phyloP scores from a whole-genome alignment of 2,329 filamentous ascomycete genomes.

The Penicillium capsulatum region DNA sequence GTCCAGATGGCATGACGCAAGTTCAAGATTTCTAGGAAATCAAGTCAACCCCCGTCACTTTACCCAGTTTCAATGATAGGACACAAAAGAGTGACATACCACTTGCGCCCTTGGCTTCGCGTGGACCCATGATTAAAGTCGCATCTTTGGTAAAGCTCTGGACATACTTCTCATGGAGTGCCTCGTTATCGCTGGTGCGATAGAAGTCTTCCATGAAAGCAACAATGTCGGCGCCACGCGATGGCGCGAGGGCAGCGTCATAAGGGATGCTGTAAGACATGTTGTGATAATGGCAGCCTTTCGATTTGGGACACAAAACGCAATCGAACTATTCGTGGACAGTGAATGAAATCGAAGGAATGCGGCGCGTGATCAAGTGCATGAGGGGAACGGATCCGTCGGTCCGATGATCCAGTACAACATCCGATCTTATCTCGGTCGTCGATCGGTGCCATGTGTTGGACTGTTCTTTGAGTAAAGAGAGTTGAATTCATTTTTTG shows the following conservation, averaged over 20 bases:
- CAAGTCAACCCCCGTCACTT: too few species aligned
- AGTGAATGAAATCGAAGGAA: too few species aligned
- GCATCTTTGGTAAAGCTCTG: constrained; percentile 33
- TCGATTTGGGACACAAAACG: too few species aligned
- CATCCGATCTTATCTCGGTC: too few species aligned
- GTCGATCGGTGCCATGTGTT: too few species aligned
- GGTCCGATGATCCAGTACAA: too few species aligned
- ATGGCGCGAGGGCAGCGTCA: constrained; percentile 23
- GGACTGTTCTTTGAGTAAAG: too few species aligned
- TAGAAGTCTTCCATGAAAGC: constrained; percentile 38
- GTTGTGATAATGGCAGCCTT: constrained; percentile 7
- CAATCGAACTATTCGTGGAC: too few species aligned
- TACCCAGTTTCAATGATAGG: too few species aligned
- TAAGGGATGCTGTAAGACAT: constrained; percentile 35
- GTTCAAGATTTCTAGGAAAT: constrained; percentile 30
- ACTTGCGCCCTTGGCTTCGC: constrained; percentile 29
- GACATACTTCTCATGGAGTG: constrained; percentile 34
- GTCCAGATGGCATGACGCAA: constrained; percentile 38
- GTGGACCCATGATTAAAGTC: constrained; percentile 38
- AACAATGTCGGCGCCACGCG: constrained; percentile 23
- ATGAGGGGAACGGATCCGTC: too few species aligned
- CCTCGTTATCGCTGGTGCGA: constrained; percentile 34
- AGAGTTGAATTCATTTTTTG: too few species aligned
- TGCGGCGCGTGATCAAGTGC: too few species aligned
- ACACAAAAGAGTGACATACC: constrained; percentile 21